phyloP scores from a whole-genome alignment of 1,284 basidiomycete genomes.

The Phellopilus nigrolimitatus region DNA sequence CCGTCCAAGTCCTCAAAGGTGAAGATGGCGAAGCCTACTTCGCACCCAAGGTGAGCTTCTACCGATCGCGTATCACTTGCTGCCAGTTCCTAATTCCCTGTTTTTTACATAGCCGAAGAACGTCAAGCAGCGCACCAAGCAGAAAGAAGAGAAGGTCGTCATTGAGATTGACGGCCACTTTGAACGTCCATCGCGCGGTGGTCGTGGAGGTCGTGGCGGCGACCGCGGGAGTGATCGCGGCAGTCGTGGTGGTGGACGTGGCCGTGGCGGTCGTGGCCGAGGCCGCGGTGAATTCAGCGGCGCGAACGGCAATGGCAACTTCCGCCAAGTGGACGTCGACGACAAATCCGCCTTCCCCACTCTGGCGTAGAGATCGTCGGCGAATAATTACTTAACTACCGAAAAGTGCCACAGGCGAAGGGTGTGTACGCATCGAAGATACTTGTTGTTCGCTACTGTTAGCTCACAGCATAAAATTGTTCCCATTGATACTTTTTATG shows the following conservation, averaged over 20 bases:
- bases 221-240: conserved; percentile 33
- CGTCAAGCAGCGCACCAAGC: conserved; percentile 56
- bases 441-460: not conserved
- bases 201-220: conserved; percentile 41
- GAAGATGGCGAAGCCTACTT: conserved; percentile 64
- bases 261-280: conserved; percentile 21
- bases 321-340: conserved; percentile 57
- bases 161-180: conserved; percentile 77
- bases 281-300: conserved; percentile 21
- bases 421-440: not conserved
- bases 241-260: conserved; percentile 38
- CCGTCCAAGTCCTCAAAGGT: conserved; percentile 53
- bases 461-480: conserved; percentile 9
- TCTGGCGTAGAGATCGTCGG: conserved; percentile 30
- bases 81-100: not conserved
- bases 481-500: conserved; percentile 15
- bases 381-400: not conserved
- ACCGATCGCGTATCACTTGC: too few species aligned
- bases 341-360: conserved; percentile 85
- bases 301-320: conserved; percentile 29
- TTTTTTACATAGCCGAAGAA: conserved; percentile 45
- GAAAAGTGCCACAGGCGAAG: conserved; percentile 1
- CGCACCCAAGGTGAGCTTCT: conserved; percentile 59
- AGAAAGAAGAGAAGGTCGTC: conserved; percentile 73
- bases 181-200: conserved; percentile 62